phyloP scores from a whole-genome alignment of 306 rosid genomes.

The Abrus pulchellus region DNA sequence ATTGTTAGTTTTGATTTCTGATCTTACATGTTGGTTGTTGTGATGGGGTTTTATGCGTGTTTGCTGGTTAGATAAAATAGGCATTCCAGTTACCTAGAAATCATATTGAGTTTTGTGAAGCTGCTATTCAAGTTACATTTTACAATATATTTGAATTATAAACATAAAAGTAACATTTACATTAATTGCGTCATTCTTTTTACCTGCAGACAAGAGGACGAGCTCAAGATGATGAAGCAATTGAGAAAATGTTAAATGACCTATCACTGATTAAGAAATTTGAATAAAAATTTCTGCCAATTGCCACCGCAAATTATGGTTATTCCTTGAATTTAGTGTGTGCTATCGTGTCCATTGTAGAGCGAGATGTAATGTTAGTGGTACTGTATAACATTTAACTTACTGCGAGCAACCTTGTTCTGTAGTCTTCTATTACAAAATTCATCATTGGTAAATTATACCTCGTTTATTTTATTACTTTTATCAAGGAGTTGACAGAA shows the following conservation, averaged over 20 bases:
- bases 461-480: conserved; percentile 2
- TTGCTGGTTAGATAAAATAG: conserved; percentile 13
- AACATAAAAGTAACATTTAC: not conserved
- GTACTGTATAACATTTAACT: not conserved
- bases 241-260: conserved; percentile 93
- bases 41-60: conserved; percentile 5
- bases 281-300: conserved; percentile 54
- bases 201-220: conserved; percentile 87
- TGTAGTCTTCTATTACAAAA: conserved; percentile 22
- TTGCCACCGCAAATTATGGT: not conserved
- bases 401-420: conserved; percentile 24
- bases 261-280: conserved; percentile 89
- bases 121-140: conserved; percentile 12
- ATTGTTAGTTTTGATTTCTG: not conserved
- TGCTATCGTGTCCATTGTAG: not conserved
- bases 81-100: not conserved
- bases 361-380: not conserved
- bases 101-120: conserved; percentile 13
- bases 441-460: not conserved
- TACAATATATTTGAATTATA: conserved; percentile 14
- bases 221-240: conserved; percentile 90
- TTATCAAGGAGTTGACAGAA: not conserved
- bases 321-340: not conserved
- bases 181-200: not conserved
- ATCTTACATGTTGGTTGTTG: conserved; percentile 10